Conservation (phyloP, 2,329 filamentous ascomycete genomes). For the Cytospora piceicola region DNA sequence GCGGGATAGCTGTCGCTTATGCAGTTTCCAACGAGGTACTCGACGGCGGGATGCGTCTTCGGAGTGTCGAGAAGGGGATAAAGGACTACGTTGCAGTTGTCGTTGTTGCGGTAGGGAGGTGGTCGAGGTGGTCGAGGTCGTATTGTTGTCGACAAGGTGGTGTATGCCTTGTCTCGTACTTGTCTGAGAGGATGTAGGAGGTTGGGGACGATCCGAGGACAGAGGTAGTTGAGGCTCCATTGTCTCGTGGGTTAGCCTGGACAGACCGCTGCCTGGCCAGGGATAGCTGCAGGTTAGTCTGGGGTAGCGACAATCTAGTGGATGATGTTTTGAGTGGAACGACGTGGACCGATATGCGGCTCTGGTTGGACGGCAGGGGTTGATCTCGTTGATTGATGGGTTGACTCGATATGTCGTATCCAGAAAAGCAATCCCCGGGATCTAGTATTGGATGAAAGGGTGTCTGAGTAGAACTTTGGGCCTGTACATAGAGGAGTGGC, state of each 20-base stretch:
- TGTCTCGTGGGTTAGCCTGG: slow-evolving; percentile 20
- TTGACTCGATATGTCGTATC: background rate
- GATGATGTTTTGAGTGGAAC: slow-evolving; percentile 20
- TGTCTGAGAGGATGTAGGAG: slow-evolving; percentile 16
- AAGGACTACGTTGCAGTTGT: slow-evolving; percentile 16
- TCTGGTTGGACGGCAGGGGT: slow-evolving; percentile 21
- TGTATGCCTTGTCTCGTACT: slow-evolving; percentile 6
- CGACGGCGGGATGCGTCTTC: slow-evolving; percentile 46
- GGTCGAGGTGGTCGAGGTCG: slow-evolving; percentile 9
- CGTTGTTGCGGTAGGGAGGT: slow-evolving; percentile 15
- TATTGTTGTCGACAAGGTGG: slow-evolving; percentile 12
- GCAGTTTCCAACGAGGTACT: slow-evolving; percentile 47
- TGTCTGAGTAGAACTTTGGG: background rate
- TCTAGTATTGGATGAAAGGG: background rate
- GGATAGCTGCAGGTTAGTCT: slow-evolving; percentile 26
- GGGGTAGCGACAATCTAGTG: slow-evolving; percentile 10
- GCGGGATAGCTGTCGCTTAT: slow-evolving; percentile 42
- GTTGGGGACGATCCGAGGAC: slow-evolving; percentile 14
- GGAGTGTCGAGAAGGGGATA: slow-evolving; percentile 30
- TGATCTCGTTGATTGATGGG: slow-evolving; percentile 13
- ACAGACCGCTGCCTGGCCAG: slow-evolving; percentile 27
- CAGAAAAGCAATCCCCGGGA: slow-evolving; percentile 1
- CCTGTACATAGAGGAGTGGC: background rate
- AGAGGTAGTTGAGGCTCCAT: slow-evolving; percentile 27
- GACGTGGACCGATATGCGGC: slow-evolving; percentile 22